A percentile compares a stretch with the other conserved stretches of the same genome.
phyloP scores from a whole-genome alignment of 148 eudicot genomes.

The Heliosperma pusillum region DNA sequence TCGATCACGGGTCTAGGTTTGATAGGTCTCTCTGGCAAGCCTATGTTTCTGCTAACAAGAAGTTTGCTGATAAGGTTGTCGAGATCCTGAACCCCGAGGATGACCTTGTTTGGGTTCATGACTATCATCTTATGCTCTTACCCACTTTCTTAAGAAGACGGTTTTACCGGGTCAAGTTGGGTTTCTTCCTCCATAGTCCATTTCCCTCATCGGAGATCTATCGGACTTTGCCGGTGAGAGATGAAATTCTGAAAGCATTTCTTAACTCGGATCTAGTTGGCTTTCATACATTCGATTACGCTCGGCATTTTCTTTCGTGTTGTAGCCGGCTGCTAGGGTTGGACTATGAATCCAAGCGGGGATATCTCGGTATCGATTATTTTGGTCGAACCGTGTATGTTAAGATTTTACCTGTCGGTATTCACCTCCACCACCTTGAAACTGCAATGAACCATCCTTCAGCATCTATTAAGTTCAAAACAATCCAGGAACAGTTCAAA shows the following conservation, averaged over 20 bases:
- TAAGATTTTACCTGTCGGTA: slow-evolving; percentile 63
- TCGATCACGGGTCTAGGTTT: slow-evolving; percentile 54
- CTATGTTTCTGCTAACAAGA: slow-evolving; percentile 65
- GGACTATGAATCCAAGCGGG: slow-evolving; percentile 62
- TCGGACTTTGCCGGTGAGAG: slow-evolving; percentile 67
- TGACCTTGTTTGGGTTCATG: slow-evolving; percentile 75
- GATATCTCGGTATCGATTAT: slow-evolving; percentile 67
- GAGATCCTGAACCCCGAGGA: slow-evolving; percentile 59
- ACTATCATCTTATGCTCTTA: slow-evolving; percentile 67
- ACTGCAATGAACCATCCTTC: slow-evolving; percentile 49
- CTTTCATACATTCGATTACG: slow-evolving; percentile 75
- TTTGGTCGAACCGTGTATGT: slow-evolving; percentile 60
- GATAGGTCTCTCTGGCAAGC: slow-evolving; percentile 66
- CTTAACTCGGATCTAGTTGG: slow-evolving; percentile 66
- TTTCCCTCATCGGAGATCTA: slow-evolving; percentile 83
- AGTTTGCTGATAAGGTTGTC: slow-evolving; percentile 66
- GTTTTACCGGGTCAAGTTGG: slow-evolving; percentile 49
- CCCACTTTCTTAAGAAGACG: slow-evolving; percentile 67
- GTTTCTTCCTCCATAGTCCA: slow-evolving; percentile 75
- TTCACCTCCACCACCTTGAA: slow-evolving; percentile 54
- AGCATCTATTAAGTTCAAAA: slow-evolving; percentile 46
- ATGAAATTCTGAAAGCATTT: slow-evolving; percentile 57
- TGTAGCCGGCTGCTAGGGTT: slow-evolving; percentile 63
- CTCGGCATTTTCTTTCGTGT: slow-evolving; percentile 71
- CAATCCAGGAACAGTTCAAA: slow-evolving; percentile 46